phyloP scores from a whole-genome alignment of 441 rosid species.

The Populus trichocarpa region DNA sequence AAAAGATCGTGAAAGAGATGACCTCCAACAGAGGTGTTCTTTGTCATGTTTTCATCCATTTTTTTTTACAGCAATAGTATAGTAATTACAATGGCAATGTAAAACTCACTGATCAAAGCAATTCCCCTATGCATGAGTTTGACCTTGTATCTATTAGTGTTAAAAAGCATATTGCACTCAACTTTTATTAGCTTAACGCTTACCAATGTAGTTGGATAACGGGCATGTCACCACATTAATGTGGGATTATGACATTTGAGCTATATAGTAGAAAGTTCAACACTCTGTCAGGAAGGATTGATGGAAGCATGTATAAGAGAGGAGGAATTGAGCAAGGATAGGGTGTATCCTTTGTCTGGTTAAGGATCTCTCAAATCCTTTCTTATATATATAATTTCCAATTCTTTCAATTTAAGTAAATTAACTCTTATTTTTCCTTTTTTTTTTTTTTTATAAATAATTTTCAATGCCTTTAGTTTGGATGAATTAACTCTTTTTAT shows the following conservation, averaged over 20 bases:
- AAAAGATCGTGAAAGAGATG: not conserved
- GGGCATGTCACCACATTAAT: not conserved
- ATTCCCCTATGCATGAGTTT: not conserved
- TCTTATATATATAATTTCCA: no score
- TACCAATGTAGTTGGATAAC: not conserved
- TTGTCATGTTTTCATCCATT: constrained; percentile 7
- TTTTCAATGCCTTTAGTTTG: no score
- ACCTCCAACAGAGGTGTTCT: constrained; percentile 20
- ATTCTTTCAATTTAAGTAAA: no score
- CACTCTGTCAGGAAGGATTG: no score
- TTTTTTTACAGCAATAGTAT: not conserved
- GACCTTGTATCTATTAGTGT: not conserved
- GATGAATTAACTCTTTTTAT: no score
- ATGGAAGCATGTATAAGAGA: no score
- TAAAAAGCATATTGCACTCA: not conserved
- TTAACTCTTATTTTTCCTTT: no score
- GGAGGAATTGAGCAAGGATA: no score
- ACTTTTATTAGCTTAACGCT: not conserved
- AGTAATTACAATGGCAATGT: constrained; percentile 2
- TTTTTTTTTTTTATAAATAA: no score
- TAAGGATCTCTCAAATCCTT: no score
- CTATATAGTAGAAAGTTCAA: not conserved
- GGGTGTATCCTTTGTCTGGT: no score
- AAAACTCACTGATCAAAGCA: not conserved
- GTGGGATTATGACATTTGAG: not conserved